These are phyloP conservation scores for Pseudoperonospora humuli DNA, from an alignment of 352 stramenopile species.

Conservation along the genomic window DNA sequence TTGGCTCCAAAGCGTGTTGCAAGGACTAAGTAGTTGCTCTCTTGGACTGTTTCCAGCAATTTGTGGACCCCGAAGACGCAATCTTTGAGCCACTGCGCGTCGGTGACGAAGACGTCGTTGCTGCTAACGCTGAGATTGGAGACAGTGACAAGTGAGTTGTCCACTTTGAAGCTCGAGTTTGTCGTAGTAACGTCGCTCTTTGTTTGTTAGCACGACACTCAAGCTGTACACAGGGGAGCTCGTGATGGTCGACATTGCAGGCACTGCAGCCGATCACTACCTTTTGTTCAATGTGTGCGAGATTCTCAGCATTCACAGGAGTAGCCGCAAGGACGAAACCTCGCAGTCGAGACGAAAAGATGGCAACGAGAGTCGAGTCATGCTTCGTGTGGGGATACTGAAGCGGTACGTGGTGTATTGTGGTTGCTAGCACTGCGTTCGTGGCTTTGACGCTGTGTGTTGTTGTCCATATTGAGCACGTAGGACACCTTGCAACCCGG, in stretches of 20 bases:
- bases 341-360: conserved; percentile 22
- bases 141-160: conserved; percentile 46
- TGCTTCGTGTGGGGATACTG: conserved; percentile 52
- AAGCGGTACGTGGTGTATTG: conserved; percentile 36
- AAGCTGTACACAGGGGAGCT: conserved; percentile 67
- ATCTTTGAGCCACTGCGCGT: conserved; percentile 38
- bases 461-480: neutral
- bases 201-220: conserved; percentile 27
- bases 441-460: neutral
- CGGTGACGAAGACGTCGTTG: conserved; percentile 28
- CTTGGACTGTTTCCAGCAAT: conserved; percentile 24
- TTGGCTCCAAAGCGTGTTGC: neutral
- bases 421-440: neutral
- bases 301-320: conserved; percentile 56
- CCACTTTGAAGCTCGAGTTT: too few species aligned
- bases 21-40: neutral
- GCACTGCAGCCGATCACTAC: conserved; percentile 55
- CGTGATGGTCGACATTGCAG: conserved; percentile 59
- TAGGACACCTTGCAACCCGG: conserved; percentile 49
- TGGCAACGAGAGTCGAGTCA: conserved; percentile 24
- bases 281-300: conserved; percentile 75
- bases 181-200: neutral
- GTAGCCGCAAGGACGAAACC: conserved; percentile 14
- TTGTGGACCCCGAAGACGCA: conserved; percentile 31
- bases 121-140: conserved; percentile 45